Evolutionary conservation across 345 rosid genomes (phyloP).

Genomic region (Euphorbia tirucalli): DNA sequence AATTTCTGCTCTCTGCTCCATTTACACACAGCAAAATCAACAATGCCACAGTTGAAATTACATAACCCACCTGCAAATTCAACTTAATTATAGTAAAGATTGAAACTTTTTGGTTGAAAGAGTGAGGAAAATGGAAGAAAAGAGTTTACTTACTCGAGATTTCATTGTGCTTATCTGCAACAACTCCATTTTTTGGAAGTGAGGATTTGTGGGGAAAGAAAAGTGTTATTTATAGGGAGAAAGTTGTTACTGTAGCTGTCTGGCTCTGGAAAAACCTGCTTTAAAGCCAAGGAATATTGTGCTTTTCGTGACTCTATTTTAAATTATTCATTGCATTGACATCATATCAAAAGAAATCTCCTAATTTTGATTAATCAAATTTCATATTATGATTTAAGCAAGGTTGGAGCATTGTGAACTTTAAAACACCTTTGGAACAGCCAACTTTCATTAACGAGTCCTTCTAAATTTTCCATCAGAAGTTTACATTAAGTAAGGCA

Average conservation of each 20-base stretch:
- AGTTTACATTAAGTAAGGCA: too few species aligned
- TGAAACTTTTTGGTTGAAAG: background rate
- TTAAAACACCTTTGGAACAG: background rate
- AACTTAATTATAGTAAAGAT: background rate
- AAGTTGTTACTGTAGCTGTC: background rate
- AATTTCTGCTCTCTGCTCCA: slow-evolving; percentile 38
- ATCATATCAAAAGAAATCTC: slow-evolving; percentile 8
- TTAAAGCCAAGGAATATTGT: slow-evolving; percentile 24
- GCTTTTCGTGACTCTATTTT: slow-evolving; percentile 11
- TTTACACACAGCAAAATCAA: slow-evolving; percentile 19
- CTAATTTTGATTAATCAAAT: background rate
- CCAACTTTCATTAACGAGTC: too few species aligned
- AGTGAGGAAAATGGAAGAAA: background rate
- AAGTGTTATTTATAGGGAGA: slow-evolving; percentile 20
- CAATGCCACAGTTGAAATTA: slow-evolving; percentile 19
- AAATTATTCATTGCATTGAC: background rate
- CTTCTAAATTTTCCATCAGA: too few species aligned
- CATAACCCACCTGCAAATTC: slow-evolving; percentile 26
- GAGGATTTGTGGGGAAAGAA: background rate
- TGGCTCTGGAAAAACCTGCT: background rate
- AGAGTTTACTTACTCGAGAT: slow-evolving; percentile 21
- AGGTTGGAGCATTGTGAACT: too few species aligned
- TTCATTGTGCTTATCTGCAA: slow-evolving; percentile 4
- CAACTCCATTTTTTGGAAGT: slow-evolving; percentile 21
- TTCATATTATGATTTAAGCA: too few species aligned